phyloP scores from a whole-genome alignment of 495 filamentous ascomycete genomes.

The Chaetomidium leptoderma region DNA sequence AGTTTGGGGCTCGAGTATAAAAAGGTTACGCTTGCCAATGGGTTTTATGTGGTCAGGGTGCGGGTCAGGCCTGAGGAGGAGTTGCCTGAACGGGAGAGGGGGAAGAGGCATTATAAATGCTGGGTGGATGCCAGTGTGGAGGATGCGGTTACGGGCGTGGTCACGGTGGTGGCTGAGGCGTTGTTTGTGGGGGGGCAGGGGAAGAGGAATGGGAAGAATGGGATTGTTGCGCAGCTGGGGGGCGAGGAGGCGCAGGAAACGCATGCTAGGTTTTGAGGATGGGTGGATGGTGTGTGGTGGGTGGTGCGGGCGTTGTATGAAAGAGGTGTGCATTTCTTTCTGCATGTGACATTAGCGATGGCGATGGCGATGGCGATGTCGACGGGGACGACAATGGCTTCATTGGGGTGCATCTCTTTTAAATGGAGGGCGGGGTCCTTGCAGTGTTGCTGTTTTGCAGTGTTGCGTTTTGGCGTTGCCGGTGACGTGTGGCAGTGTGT shows the following conservation, averaged over 20 bases:
- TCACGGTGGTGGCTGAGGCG: conserved; percentile 54
- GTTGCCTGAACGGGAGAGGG: conserved; percentile 26
- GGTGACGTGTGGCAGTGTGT: no score
- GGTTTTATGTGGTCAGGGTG: conserved; percentile 63
- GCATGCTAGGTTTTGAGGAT: conserved; percentile 10
- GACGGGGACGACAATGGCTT: not conserved
- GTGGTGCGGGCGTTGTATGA: not conserved
- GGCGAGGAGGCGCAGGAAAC: not conserved
- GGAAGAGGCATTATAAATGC: conserved; percentile 56
- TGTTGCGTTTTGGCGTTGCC: not conserved
- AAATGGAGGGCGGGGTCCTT: not conserved
- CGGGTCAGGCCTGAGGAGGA: conserved; percentile 33
- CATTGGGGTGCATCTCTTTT: not conserved
- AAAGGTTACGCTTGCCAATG: conserved; percentile 50
- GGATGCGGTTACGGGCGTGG: conserved; percentile 36
- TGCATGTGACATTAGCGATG: not conserved
- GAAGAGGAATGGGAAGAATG: conserved; percentile 1
- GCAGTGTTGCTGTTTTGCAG: not conserved
- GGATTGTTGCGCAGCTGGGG: not conserved
- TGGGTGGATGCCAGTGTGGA: conserved; percentile 52
- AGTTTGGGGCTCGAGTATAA: conserved; percentile 63
- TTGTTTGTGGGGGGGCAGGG: conserved; percentile 50
- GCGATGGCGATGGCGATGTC: not conserved
- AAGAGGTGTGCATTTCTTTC: not conserved
- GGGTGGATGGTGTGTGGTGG: not conserved